Conservation (phyloP, 148 eudicot species). For the Arbutus unedo region DNA sequence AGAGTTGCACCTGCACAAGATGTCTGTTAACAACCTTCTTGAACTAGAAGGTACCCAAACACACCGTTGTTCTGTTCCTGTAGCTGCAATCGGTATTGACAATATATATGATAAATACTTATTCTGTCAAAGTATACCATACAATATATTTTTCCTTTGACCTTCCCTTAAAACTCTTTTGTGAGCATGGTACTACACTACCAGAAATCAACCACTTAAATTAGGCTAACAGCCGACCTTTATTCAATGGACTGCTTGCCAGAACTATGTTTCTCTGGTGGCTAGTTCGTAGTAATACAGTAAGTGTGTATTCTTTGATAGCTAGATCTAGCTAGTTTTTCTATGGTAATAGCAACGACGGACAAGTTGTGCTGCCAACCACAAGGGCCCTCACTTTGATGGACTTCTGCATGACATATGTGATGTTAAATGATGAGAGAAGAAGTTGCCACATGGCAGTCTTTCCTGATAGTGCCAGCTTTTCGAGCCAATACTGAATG, state of each 20-base stretch:
- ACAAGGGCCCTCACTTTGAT: no score
- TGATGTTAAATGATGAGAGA: no score
- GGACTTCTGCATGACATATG: no score
- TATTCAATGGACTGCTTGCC: background rate
- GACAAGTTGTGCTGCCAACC: no score
- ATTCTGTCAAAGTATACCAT: background rate
- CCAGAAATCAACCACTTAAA: background rate
- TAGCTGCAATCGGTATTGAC: background rate
- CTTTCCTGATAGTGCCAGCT: no score
- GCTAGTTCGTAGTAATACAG: background rate
- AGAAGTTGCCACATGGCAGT: no score
- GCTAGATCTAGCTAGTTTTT: no score
- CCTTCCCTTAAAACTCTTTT: background rate
- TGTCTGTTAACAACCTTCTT: constrained; percentile 44
- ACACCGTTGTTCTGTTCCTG: constrained; percentile 15
- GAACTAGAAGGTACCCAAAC: constrained; percentile 56
- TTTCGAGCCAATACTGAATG: no score
- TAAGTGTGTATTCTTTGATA: no score
- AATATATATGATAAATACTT: background rate
- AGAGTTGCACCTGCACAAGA: constrained; percentile 49
- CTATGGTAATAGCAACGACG: no score
- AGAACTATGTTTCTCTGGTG: background rate
- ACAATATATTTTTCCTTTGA: background rate
- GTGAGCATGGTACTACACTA: background rate
- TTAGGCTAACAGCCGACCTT: background rate